Base-by-base conservation (phyloP, 106 monocot species). In the Hemerocallis citrina region DNA sequence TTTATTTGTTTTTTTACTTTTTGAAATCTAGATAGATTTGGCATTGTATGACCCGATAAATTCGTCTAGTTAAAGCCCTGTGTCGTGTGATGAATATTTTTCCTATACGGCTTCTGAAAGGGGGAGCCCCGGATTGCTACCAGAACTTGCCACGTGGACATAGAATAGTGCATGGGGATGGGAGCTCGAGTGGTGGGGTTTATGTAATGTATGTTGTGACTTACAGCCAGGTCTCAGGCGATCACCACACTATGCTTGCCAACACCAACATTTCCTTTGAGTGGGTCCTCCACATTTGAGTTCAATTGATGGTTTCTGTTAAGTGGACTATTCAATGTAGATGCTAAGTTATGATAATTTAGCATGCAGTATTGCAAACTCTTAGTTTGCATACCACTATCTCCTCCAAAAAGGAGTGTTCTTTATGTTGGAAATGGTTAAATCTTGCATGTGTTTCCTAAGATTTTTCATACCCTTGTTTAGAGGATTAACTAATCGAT, bases 201-300 rank as follows among this genome's bases (percentile, higher is more conserved):
- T 92, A 77, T 59, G 72, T 86, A 22, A 74, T 58, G 0, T 86
- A 92, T 65, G 14, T 23, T 50, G 16, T 92, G 21, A 77, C 72
- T 27, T 86, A 83, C 62, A 62, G 78, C 34, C 68, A 83, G 59
- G 77, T 86, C n/a, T 43, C 74, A 16, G 77, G 86, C 55, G 57
- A 86, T 78, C 68, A 72, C 51, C 72, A 73, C 50, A 92, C 92
- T 20, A 62, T 20, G 49, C 61, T 47, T 28, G 67, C 27, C 55
- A 92, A 83, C 68, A 74, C 80, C 17, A 86, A 54, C 48, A 20
- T 92, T 59, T 73, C 61, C 13, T 92, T 92, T 68, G 92, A 86
- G 92, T 82, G 74, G 80, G 74, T 74, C 43, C 14, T n/a, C n/a
- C n/a, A n/a, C n/a, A n/a, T n/a, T n/a, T n/a, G n/a, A n/a, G n/a